A percentile compares a stretch with the other conserved stretches of the same genome.
Conservation (phyloP, 192 early-diverging fungal species). For the Mortierella alpina region DNA sequence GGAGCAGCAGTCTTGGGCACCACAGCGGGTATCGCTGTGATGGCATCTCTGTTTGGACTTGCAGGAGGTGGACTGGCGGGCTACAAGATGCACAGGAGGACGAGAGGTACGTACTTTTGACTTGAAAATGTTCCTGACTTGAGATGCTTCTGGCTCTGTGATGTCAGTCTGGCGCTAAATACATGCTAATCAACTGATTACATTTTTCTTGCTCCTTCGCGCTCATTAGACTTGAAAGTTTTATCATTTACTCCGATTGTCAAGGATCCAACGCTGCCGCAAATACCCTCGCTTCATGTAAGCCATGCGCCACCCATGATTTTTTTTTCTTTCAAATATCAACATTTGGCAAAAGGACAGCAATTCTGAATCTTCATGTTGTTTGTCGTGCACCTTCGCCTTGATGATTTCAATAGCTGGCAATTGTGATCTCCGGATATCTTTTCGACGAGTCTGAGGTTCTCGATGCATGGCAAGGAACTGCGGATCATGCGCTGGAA, state of each 20-base stretch:
- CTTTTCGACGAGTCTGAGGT: constrained; percentile 52
- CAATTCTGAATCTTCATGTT: background rate
- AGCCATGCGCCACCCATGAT: background rate
- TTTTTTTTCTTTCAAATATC: background rate
- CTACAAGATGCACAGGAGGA: constrained; percentile 44
- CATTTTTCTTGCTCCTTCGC: constrained; percentile 32
- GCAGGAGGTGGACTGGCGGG: constrained; percentile 67
- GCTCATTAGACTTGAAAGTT: constrained; percentile 56
- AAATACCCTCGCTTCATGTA: constrained; percentile 66
- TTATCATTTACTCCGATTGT: constrained; percentile 63
- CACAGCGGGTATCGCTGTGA: constrained; percentile 62
- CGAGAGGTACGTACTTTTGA: constrained; percentile 26
- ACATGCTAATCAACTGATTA: background rate
- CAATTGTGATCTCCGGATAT: constrained; percentile 70
- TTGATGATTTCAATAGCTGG: constrained; percentile 47
- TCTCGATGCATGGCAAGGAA: constrained; percentile 58
- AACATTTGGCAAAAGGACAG: background rate
- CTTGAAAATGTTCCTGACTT: background rate
- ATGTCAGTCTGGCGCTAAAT: background rate
- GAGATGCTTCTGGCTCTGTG: background rate
- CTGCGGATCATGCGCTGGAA: constrained; percentile 32
- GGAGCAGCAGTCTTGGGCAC: constrained; percentile 66
- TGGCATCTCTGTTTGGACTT: constrained; percentile 67
- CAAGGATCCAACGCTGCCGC: constrained; percentile 60
- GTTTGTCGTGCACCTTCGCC: background rate